Conservation (phyloP, 257 asterid genomes). For the Cruciata laevipes region DNA sequence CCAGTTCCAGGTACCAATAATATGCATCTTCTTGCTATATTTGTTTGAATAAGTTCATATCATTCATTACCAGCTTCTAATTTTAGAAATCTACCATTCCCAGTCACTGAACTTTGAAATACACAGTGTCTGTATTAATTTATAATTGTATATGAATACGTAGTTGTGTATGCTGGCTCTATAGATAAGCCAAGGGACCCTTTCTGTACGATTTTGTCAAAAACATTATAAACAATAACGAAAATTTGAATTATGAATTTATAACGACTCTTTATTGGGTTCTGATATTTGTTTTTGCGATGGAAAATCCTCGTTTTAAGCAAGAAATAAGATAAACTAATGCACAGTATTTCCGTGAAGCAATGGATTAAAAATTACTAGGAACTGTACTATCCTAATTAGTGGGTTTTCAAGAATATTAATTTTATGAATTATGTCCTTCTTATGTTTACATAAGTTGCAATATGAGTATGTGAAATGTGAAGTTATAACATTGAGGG, state of each 20-base stretch:
- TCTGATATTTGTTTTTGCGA: neutral
- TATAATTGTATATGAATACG: neutral
- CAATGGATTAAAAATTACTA: neutral
- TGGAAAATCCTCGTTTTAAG: neutral
- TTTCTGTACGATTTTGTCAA: slow-evolving; percentile 9
- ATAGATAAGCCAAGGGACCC: neutral
- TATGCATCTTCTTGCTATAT: neutral
- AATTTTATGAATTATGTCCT: too few species aligned
- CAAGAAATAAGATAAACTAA: neutral
- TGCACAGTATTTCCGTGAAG: neutral
- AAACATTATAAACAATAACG: neutral
- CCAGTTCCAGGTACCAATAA: slow-evolving; percentile 42
- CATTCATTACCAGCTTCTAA: neutral
- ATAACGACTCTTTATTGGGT: neutral
- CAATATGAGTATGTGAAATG: neutral
- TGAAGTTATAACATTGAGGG: too few species aligned
- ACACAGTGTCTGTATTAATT: neutral
- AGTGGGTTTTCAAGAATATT: neutral
- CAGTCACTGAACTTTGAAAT: neutral
- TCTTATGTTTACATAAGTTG: neutral
- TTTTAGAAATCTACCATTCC: too few species aligned
- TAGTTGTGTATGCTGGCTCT: neutral
- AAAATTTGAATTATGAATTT: neutral
- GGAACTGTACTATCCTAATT: neutral
- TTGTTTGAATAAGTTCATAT: neutral